Conservation (phyloP, 805 yeast species). For the Kodamaea nitidulidarum region DNA sequence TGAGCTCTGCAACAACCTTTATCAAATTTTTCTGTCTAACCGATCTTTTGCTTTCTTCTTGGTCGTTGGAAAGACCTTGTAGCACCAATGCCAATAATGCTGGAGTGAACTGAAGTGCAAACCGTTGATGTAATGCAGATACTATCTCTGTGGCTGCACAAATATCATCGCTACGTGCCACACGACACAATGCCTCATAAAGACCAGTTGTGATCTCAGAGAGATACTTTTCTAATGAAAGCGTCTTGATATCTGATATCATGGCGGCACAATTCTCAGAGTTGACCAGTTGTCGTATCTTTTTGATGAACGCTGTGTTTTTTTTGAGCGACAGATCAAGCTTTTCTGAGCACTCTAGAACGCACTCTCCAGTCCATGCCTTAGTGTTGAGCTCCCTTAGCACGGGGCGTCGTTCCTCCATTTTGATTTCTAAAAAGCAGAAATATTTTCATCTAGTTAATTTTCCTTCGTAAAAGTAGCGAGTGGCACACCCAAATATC, state of each 20-base stretch:
- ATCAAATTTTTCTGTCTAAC: constrained; percentile 45
- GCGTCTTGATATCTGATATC: constrained; percentile 55
- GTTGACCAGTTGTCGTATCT: constrained; percentile 53
- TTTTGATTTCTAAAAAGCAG: not conserved
- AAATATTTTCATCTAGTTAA: no score
- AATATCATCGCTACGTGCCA: constrained; percentile 54
- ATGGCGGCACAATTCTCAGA: constrained; percentile 46
- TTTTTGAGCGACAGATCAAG: constrained; percentile 77
- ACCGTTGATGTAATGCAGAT: constrained; percentile 75
- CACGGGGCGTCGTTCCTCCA: constrained; percentile 3
- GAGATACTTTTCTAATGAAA: constrained; percentile 70
- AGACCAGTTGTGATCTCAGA: constrained; percentile 63
- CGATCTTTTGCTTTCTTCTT: constrained; percentile 26
- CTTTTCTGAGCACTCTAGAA: constrained; percentile 21
- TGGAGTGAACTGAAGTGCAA: constrained; percentile 50
- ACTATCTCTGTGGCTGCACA: constrained; percentile 62
- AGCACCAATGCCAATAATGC: constrained; percentile 27
- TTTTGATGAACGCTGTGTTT: constrained; percentile 75
- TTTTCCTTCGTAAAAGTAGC: no score
- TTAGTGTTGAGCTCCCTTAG: constrained; percentile 1
- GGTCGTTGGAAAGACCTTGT: constrained; percentile 29
- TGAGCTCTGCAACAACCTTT: constrained; percentile 54
- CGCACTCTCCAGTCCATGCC: constrained; percentile 50
- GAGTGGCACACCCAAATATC: no score
- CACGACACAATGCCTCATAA: constrained; percentile 56